Conservation (phyloP, 2,329 filamentous ascomycete genomes). For the Fusarium subglutinans region DNA sequence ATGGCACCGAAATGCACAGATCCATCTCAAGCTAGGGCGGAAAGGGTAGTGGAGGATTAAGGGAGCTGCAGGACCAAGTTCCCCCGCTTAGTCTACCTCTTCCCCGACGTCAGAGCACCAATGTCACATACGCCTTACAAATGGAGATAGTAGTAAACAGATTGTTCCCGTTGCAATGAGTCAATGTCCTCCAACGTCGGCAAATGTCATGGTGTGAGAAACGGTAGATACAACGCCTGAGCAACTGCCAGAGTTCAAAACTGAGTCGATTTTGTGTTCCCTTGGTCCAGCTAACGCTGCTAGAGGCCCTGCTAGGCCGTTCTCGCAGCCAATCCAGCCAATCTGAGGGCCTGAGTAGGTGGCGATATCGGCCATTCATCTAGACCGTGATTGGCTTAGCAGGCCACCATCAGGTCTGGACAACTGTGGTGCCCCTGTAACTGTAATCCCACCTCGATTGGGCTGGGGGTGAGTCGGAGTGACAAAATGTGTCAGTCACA, state of each 20-base stretch:
- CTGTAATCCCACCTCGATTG: neutral
- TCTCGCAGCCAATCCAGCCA: neutral
- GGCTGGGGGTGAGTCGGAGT: neutral
- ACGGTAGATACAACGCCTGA: neutral
- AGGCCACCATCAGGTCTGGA: neutral
- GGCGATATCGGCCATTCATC: neutral
- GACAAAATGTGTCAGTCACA: neutral
- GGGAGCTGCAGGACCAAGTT: slow-evolving; percentile 12
- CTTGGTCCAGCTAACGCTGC: neutral
- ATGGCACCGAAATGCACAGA: neutral
- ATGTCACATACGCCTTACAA: neutral
- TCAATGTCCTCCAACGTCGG: neutral
- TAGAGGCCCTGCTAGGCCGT: neutral
- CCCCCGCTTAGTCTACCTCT: slow-evolving; percentile 3
- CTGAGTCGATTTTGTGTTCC: neutral
- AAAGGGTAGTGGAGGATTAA: neutral
- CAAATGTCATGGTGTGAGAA: neutral
- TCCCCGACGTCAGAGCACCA: neutral
- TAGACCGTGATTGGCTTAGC: neutral
- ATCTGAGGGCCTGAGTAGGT: neutral
- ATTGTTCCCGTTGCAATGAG: neutral
- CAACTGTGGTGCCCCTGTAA: neutral
- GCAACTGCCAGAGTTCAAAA: neutral
- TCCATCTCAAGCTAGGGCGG: neutral
- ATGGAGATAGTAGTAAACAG: neutral